Conservation (phyloP, 2,329 filamentous ascomycete genomes). For the Pyrenochaeta sp. region DNA sequence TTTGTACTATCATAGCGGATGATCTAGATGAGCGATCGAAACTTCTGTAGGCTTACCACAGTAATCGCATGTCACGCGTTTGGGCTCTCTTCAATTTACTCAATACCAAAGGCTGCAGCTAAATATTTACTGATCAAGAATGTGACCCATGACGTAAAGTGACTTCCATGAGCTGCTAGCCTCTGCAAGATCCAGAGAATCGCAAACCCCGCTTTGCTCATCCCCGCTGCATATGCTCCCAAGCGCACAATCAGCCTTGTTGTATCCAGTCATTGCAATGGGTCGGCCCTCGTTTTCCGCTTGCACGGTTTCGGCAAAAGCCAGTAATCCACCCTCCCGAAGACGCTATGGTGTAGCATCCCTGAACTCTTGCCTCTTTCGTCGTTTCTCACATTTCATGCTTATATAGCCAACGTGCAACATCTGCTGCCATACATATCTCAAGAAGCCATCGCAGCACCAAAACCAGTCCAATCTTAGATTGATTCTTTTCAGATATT, state of each 20-base stretch:
- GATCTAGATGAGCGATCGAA: background rate
- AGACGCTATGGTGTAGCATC: background rate
- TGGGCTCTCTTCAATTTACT: no score
- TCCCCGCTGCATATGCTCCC: background rate
- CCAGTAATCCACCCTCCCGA: slow-evolving; percentile 1
- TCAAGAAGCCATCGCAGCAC: slow-evolving; percentile 18
- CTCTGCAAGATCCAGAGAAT: background rate
- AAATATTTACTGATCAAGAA: background rate
- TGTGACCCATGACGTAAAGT: background rate
- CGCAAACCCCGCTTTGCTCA: slow-evolving; percentile 9
- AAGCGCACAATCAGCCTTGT: background rate
- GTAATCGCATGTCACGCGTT: background rate
- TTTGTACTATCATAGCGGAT: slow-evolving; percentile 27
- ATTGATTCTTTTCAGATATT: background rate
- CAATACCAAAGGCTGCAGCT: no score
- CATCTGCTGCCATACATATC: background rate
- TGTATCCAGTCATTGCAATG: background rate
- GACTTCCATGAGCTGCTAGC: background rate
- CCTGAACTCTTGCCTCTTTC: slow-evolving; percentile 4
- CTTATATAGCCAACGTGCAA: background rate
- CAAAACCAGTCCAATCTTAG: slow-evolving; percentile 3
- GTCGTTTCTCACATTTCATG: background rate
- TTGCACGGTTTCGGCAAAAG: background rate
- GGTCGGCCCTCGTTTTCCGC: slow-evolving; percentile 15
- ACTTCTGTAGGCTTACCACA: background rate